These are phyloP conservation scores for Salix exigua DNA, from an alignment of 345 rosid genomes.

Conservation along the genomic window DNA sequence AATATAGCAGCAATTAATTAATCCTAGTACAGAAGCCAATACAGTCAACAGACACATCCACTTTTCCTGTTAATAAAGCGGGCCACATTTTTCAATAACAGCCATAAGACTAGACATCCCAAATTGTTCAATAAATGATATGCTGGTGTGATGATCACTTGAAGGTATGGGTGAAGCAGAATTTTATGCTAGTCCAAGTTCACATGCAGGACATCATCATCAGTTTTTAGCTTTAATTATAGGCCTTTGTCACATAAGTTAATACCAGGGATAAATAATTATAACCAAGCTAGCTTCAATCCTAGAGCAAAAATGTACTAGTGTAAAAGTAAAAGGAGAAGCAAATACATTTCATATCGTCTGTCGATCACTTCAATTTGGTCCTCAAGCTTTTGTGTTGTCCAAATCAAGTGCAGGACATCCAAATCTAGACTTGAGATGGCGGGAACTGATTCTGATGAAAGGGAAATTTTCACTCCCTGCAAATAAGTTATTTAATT, in stretches of 20 bases:
- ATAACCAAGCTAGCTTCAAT: not conserved
- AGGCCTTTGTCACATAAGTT: not conserved
- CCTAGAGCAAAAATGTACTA: not conserved
- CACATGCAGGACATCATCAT: not conserved
- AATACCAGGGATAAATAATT: not conserved
- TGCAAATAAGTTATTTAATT: constrained; percentile 28
- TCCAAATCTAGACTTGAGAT: constrained; percentile 66
- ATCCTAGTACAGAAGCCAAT: not conserved
- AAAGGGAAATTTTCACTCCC: constrained; percentile 81
- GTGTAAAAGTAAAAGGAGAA: not conserved
- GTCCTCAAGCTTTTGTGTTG: constrained; percentile 77
- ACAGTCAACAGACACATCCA: no score
- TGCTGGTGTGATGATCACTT: not conserved
- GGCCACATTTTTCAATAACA: not conserved
- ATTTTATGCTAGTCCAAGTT: not conserved
- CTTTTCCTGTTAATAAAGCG: not conserved
- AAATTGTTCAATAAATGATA: constrained; percentile 2
- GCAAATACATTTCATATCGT: constrained; percentile 58
- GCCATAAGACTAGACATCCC: not conserved
- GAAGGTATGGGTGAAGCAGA: not conserved
- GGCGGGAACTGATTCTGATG: constrained; percentile 44
- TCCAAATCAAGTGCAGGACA: constrained; percentile 68
- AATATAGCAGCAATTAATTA: not conserved
- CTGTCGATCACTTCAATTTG: constrained; percentile 66
- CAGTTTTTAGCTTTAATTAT: not conserved